Base-by-base conservation (phyloP, 169 alveolate genomes). In the Plasmodium coatneyi region DNA sequence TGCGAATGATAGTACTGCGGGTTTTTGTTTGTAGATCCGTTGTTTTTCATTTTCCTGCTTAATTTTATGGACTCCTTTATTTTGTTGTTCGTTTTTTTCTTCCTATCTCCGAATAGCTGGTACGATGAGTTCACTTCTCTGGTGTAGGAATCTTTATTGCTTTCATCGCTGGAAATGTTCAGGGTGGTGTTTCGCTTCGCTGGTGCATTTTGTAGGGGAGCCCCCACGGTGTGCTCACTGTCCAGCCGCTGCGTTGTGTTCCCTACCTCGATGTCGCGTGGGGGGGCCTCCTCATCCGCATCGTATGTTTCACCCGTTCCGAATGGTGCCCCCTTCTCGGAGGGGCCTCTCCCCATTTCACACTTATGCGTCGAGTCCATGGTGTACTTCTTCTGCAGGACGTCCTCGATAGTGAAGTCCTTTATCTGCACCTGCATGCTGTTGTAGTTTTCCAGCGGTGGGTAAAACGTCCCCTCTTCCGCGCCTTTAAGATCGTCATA, bases 361-460 rank as follows among this genome's bases (percentile, higher is more conserved):
- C 43, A 34, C 25, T 86, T 46, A 43, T 86, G 93, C 39, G 54
- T 25, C 25, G 93, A 74, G 5, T 86, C 93, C 19, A 22, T 25
- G 28, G 83, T 76, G 80, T 78, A 86, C 70, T 86, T 86, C 46
- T 86, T 86, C 71, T 86, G 52, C 79, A 86, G 66, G 43, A 86
- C 93, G 28, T 86, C 93, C 22, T 86, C 93, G 39, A 86, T 86
- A 2, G 79, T 46, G 39, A 74, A 36, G 28, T 86, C 93, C 30
- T 52, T 86, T 72, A 86, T 74, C 30, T 86, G 80, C 16, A 86
- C 86, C 25, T 71, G 39, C 60, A 86, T 86, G 32, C 93, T 86
- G 25, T 86, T 74, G 70, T 86, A 86, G 39, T 86, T 86, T 36
- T 86, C 93, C 46, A 86, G 32, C 34, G 39, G 43, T 9, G 83